A percentile compares a stretch with the other conserved stretches of the same genome.
These are phyloP conservation scores for Cubamyces lactineus DNA, from an alignment of 768 basidiomycete genomes.

Conservation along the genomic window DNA sequence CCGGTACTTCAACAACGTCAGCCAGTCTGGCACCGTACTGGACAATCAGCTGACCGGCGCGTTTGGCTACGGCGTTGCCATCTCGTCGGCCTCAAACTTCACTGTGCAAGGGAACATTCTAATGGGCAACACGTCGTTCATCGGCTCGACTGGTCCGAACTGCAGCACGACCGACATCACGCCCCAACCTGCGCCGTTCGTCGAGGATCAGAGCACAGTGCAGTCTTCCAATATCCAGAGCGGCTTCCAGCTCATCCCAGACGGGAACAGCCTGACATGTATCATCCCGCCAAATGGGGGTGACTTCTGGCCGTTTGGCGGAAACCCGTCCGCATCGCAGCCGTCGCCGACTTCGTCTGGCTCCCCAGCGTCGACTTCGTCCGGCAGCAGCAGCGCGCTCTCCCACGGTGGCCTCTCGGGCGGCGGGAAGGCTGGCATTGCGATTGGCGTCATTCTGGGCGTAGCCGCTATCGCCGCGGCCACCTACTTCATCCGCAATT, in stretches of 20 bases:
- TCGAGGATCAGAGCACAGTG: slow-evolving; percentile 52
- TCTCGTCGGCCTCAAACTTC: slow-evolving; percentile 66
- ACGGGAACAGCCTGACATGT: slow-evolving; percentile 65
- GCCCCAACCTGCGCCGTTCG: slow-evolving; percentile 61
- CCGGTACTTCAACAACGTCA: slow-evolving; percentile 56
- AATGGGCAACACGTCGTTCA: slow-evolving; percentile 73
- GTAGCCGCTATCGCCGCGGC: slow-evolving; percentile 44
- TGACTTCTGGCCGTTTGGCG: slow-evolving; percentile 73
- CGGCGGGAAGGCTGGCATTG: slow-evolving; percentile 50
- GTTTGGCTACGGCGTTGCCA: slow-evolving; percentile 74
- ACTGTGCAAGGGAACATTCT: slow-evolving; percentile 65
- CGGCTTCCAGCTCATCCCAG: slow-evolving; percentile 53
- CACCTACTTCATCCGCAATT: slow-evolving; percentile 53
- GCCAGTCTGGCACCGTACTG: slow-evolving; percentile 53
- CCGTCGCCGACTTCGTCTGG: slow-evolving; percentile 19
- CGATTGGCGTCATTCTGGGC: slow-evolving; percentile 53
- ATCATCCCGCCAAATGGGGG: slow-evolving; percentile 69
- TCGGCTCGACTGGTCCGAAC: slow-evolving; percentile 68
- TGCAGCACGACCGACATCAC: slow-evolving; percentile 54
- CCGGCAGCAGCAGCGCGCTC: slow-evolving; percentile 21
- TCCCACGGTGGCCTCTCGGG: slow-evolving; percentile 34
- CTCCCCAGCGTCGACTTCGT: slow-evolving; percentile 22
- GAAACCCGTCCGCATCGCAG: slow-evolving; percentile 42
- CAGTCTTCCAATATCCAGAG: slow-evolving; percentile 49
- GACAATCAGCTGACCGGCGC: slow-evolving; percentile 66